phyloP scores from a whole-genome alignment of 768 basidiomycete species.

The Cyclocybe aegerita region DNA sequence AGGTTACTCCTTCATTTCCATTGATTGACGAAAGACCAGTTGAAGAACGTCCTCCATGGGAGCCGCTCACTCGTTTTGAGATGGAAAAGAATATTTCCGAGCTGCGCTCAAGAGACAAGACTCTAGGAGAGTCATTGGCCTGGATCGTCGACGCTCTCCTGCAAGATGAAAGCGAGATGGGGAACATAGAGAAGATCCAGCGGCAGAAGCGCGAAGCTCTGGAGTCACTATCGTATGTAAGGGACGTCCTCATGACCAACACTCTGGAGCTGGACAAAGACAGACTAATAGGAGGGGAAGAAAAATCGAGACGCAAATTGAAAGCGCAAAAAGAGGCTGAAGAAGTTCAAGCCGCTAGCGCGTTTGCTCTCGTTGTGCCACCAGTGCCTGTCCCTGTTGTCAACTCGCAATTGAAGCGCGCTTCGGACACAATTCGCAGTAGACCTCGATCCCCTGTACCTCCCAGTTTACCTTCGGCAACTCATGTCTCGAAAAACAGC shows the following conservation, averaged over 20 bases:
- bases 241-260: slow-evolving; percentile 66
- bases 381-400: slow-evolving; percentile 39
- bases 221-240: slow-evolving; percentile 74
- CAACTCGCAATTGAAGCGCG: slow-evolving; percentile 31
- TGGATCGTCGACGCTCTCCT: slow-evolving; percentile 76
- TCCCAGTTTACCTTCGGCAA: slow-evolving; percentile 7
- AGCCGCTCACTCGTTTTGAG: slow-evolving; percentile 67
- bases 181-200: slow-evolving; percentile 38
- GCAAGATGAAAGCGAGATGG: slow-evolving; percentile 47
- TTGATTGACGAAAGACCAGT: slow-evolving; percentile 57
- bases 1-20: slow-evolving; percentile 53
- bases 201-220: slow-evolving; percentile 62
- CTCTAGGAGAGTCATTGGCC: slow-evolving; percentile 65
- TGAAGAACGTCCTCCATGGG: slow-evolving; percentile 67
- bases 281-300: slow-evolving; percentile 59
- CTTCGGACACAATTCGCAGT: slow-evolving; percentile 17
- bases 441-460: slow-evolving; percentile 15
- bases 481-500: slow-evolving; percentile 10
- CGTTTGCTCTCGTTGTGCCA: slow-evolving; percentile 23
- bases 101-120: slow-evolving; percentile 56
- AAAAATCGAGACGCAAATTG: slow-evolving; percentile 35
- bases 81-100: slow-evolving; percentile 62
- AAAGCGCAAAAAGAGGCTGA: slow-evolving; percentile 26
- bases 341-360: slow-evolving; percentile 16
- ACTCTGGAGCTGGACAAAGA: slow-evolving; percentile 61